Evolutionary conservation across 2,329 filamentous ascomycete species (phyloP), one percentile per base, ranked within the genome.

Genomic region (Bimuria novae-zelandiae): DNA sequence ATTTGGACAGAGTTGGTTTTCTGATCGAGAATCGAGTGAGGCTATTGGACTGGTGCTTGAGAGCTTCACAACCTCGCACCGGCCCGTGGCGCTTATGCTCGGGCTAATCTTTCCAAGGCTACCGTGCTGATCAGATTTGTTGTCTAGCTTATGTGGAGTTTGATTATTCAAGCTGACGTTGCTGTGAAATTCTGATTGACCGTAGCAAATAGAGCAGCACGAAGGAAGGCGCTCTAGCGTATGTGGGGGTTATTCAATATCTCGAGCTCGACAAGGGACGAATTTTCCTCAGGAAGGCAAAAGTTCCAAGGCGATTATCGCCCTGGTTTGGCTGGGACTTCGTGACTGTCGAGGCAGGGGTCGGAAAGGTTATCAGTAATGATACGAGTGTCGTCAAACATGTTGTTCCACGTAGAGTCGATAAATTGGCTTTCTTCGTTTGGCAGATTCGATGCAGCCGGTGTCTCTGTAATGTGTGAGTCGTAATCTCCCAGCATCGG

Each of bases 91-190:
- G 41, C 17, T 22, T 46, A 22, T 19, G n/a, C 16, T 7, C 17
- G 32, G 12, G 17, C 25, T 35, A 22, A 32, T 14, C 6, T 17
- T 19, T 12, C 22, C 23, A 16, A 47, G n/a, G 19, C 35, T 11
- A 14, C 37, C 7, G 33, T 52, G 60, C 54, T 59, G 36, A 55
- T 23, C 27, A 35, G 17, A 21, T 61, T 60, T 60, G 54, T 42
- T 68, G 58, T 59, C 59, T 68, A 70, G 65, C 62, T 63, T 62
- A 65, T 68, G 64, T 65, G 61, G 63, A 64, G 58, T 50, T 49
- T 54, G 33, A 36, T 14, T 27, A 44, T n/a, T 33, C 25, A 27
- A 52, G 56, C 57, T 66, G 63, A 61, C 50, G 56, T 54, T 51
- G 48, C 42, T 56, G 29, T 47, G 52, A 56, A 40, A 36, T 52